phyloP scores from a whole-genome alignment of 768 basidiomycete genomes.

The Suillus cothurnatus region DNA sequence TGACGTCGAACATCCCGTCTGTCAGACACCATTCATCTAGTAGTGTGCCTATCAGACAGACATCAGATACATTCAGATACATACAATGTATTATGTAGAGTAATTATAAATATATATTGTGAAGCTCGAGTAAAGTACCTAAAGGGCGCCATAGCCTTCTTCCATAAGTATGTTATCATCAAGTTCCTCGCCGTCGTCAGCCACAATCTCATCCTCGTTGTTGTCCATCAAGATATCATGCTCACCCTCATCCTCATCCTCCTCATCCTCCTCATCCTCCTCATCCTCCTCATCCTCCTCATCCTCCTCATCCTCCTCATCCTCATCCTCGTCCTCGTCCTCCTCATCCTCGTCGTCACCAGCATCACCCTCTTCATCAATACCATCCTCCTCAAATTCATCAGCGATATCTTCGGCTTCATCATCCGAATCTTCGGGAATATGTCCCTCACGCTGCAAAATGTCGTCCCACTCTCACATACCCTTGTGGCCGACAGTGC shows the following conservation, averaged over 20 bases:
- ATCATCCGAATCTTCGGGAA: not conserved
- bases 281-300: too few relatives aligned
- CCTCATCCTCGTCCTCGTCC: not conserved
- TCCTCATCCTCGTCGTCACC: too few relatives aligned
- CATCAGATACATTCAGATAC: not conserved
- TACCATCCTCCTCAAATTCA: too few relatives aligned
- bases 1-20: not conserved
- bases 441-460: not conserved
- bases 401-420: not conserved
- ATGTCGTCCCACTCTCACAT: constrained; percentile 15
- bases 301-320: not conserved
- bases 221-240: too few relatives aligned
- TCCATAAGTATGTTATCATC: not conserved
- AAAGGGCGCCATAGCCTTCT: not conserved
- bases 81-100: not conserved
- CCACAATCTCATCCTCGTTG: not conserved
- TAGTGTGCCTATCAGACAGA: not conserved
- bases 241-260: too few relatives aligned
- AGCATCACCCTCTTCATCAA: too few relatives aligned
- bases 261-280: too few relatives aligned
- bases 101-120: too few relatives aligned
- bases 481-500: constrained; percentile 32
- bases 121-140: not conserved
- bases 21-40: not conserved
- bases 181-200: not conserved